Conservation (phyloP, 345 rosid genomes). For the Gossypium sturtianum region DNA sequence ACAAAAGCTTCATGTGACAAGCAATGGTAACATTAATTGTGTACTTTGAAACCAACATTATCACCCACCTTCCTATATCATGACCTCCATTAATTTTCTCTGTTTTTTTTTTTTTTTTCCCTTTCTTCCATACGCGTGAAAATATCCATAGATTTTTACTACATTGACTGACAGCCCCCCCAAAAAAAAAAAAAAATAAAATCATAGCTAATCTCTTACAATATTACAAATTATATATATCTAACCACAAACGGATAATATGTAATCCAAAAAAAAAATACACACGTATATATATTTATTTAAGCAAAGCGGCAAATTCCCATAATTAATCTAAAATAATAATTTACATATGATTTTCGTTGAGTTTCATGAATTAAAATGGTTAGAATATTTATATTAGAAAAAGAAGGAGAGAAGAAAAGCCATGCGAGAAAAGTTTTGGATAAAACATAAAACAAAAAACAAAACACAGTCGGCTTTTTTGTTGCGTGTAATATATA, state of each 20-base stretch:
- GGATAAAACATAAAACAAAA: neutral
- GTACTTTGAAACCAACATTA: neutral
- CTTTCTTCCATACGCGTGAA: neutral
- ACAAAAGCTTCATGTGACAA: slow-evolving; percentile 14
- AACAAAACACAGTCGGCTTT: slow-evolving; percentile 34
- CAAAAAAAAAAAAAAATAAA: neutral
- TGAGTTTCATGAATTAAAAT: too few relatives aligned
- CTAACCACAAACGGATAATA: slow-evolving; percentile 16
- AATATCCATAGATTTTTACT: neutral
- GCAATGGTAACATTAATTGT: neutral
- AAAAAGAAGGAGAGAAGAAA: neutral
- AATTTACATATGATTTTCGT: too few relatives aligned
- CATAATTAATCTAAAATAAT: neutral
- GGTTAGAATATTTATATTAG: too few relatives aligned
- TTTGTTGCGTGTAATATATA: slow-evolving; percentile 39
- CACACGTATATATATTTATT: too few relatives aligned
- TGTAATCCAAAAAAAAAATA: slow-evolving; percentile 27
- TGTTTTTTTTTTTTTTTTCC: neutral
- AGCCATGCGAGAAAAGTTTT: neutral
- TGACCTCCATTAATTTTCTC: slow-evolving; percentile 10
- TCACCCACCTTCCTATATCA: slow-evolving; percentile 11
- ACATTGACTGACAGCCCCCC: neutral
- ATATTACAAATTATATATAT: neutral
- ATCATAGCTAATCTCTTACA: neutral
- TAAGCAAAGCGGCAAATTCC: slow-evolving; percentile 20